Base-by-base conservation (phyloP, 257 asterid species). In the Solanum phureja region DNA sequence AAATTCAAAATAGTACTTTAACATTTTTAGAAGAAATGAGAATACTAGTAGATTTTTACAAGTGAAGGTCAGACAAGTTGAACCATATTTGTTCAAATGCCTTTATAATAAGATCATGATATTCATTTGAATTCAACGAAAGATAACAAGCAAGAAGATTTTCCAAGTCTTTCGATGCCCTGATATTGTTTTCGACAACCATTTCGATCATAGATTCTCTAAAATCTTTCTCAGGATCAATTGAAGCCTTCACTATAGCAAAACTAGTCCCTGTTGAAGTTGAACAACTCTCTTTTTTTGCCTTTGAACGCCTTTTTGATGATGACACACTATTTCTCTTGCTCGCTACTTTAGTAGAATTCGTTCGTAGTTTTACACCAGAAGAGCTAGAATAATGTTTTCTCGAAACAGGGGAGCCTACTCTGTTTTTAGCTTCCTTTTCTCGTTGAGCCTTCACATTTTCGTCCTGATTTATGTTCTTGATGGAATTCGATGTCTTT, bases 1-100 rank as follows among this genome's bases (percentile, higher is more conserved):
- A 40, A 11, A 23, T 38, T 62, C 23, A 42, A 8, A 12, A 16
- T 13, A 40, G 0, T 13, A 7, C n/a, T 1, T 23, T 10, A 72
- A 16, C n/a, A 44, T 8, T 44, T 24, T 14, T 4, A 27, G 9
- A 16, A 7, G 27, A 11, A 44, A 79, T 24, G 85, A 44, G 66
- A 27, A 44, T 44, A 24, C 14, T 16, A 68, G 77, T 71, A 79
- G 0, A n/a, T 2, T 71, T 44, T 68, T 86, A 86, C 83, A 56
- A 44, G 23, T 88, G 79, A 35, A 88, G 88, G 46, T 88, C 79
- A 69, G 95, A 92, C 88, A 96, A 82, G 87, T 85, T 90, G 91
- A 94, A 94, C 99, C 98, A 95, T 75, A 96, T 93, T 92, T 93
- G 97, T 88, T 96, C 94, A 90, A 96, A 95, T 18, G 98, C 98